Base-by-base conservation (phyloP, 169 alveolate species). In the Theileria equi region DNA sequence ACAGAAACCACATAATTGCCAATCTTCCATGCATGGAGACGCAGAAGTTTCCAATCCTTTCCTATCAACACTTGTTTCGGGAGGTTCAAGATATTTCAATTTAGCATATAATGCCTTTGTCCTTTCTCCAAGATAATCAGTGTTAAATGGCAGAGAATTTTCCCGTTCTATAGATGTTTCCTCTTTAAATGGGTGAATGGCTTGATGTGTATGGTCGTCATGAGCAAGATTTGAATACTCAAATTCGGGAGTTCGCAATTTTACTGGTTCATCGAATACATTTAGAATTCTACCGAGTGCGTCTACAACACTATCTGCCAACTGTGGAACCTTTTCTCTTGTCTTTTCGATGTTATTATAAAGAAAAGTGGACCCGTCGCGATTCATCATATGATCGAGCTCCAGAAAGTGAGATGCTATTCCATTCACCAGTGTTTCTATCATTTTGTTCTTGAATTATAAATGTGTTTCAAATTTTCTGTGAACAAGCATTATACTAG, bases 201-300 rank as follows among this genome's bases (percentile, higher is more conserved):
- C 31, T 3, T 3, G 38, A n/a, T 3, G 38, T 10, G 52, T 7
- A 3, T 4, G 5, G 3, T 44, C 53, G 7, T 7, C 17, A 19
- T 25, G 10, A 3, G 60, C 59, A 21, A 7, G 28, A 7, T 52
- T 4, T 5, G 62, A 35, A 48, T 52, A 31, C 35, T 62, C 71
- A 36, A 64, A 74, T 34, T 49, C 71, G 6, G 84, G 84, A 44
- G 43, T 52, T 49, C 70, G 16, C 29, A 74, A 29, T 32, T 74
- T 47, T 28, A 17, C 3, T 2, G 77, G 77, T 2, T 60, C 58
- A 8, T 74, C 84, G 50, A 74, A 74, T 13, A 74, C 57, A 54
- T 74, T 78, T 28, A 63, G 32, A 29, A 74, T 55, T 25, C 59
- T 67, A 2, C 80, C 77, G 17, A 74, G 65, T 1, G 84, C 64